A percentile compares a stretch with the other conserved stretches of the same genome.
phyloP scores from a whole-genome alignment of 352 stramenopile genomes.

The Pythium scleroteichum region DNA sequence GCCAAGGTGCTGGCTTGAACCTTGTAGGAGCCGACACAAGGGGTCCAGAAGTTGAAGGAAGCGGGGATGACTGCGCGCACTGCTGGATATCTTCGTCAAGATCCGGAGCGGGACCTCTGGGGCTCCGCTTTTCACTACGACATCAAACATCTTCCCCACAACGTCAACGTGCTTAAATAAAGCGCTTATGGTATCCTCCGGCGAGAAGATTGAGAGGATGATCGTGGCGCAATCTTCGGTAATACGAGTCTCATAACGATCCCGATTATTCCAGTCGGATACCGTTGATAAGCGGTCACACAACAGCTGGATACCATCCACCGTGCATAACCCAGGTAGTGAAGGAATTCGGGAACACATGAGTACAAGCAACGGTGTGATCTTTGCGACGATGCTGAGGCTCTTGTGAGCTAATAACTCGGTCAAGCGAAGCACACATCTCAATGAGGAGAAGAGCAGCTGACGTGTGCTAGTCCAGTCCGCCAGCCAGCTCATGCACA shows the following conservation, averaged over 20 bases:
- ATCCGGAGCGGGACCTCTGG: conserved; percentile 48
- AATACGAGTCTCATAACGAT: conserved; percentile 21
- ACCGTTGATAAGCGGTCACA: conserved; percentile 30
- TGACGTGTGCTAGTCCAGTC: conserved; percentile 25
- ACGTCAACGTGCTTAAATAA: conserved; percentile 55
- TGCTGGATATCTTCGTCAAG: conserved; percentile 48
- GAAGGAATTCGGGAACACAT: conserved; percentile 49
- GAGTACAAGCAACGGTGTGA: conserved; percentile 49
- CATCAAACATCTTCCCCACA: conserved; percentile 47
- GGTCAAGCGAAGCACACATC: conserved; percentile 28
- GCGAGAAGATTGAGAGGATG: conserved; percentile 45
- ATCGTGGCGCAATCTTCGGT: conserved; percentile 54
- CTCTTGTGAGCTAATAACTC: conserved; percentile 20
- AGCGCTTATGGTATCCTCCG: conserved; percentile 42
- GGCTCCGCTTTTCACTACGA: conserved; percentile 34
- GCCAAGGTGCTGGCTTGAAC: conserved; percentile 4
- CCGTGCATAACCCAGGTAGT: conserved; percentile 46
- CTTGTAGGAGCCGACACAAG: conserved; percentile 27
- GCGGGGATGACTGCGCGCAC: conserved; percentile 31
- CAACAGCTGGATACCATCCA: conserved; percentile 44
- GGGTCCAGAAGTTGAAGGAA: conserved; percentile 41
- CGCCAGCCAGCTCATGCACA: conserved; percentile 33
- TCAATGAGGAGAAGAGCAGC: conserved; percentile 33
- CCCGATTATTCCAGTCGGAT: conserved; percentile 20
- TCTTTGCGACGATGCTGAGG: conserved; percentile 36